phyloP scores from a whole-genome alignment of 129 eudicot genomes.

The Lonicera japonica region DNA sequence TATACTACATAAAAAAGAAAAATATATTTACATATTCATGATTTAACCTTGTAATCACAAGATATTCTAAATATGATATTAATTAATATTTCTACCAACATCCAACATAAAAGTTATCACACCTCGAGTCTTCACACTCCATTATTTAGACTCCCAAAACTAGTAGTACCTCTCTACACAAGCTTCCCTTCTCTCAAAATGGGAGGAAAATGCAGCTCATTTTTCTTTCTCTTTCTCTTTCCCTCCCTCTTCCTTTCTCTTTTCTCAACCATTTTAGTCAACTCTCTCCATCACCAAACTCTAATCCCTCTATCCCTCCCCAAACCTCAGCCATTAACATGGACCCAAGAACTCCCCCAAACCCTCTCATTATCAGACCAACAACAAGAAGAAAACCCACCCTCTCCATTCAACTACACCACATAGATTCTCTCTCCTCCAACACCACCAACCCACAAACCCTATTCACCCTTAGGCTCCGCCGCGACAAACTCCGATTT shows the following conservation, averaged over 20 bases:
- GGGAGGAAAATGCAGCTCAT: background rate
- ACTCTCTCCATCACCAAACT: constrained; percentile 26
- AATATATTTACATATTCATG: too few relatives aligned
- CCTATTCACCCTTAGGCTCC: constrained; percentile 60
- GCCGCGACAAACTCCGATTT: constrained; percentile 49
- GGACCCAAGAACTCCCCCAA: constrained; percentile 14
- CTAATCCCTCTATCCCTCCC: constrained; percentile 38
- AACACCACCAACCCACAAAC: constrained; percentile 36
- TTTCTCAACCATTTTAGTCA: constrained; percentile 1
- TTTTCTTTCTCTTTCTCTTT: background rate
- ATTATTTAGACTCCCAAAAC: constrained; percentile 12
- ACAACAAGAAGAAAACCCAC: background rate
- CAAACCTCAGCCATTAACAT: constrained; percentile 29
- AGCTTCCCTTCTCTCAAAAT: constrained; percentile 5
- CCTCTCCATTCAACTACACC: constrained; percentile 56
- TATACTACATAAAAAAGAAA: too few relatives aligned
- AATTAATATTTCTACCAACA: too few relatives aligned
- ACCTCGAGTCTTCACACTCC: background rate
- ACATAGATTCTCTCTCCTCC: constrained; percentile 40
- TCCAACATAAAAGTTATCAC: too few relatives aligned
- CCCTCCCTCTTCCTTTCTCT: background rate
- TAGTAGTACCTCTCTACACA: background rate
- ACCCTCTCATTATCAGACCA: constrained; percentile 1
- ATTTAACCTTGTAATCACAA: too few relatives aligned
- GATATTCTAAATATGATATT: too few relatives aligned